Evolutionary conservation across 1,284 basidiomycete genomes (phyloP), one percentile per base, ranked within the genome.

Genomic region (Tremellales sp.): DNA sequence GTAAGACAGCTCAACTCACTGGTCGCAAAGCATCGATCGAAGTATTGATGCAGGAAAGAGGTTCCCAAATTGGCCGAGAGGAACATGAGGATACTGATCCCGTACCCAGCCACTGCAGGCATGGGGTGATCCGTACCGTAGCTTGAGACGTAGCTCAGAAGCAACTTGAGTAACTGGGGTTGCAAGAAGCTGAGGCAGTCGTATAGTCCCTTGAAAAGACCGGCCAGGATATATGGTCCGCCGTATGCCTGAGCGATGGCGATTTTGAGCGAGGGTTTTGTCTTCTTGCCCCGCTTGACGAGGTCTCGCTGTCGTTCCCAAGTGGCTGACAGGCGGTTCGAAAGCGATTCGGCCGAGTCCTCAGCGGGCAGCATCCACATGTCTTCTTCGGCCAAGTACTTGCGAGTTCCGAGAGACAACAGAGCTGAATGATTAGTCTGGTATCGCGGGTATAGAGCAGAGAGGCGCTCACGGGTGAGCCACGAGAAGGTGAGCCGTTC

Each of bases 121-220:
- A 71, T 61, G 12, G 72, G 68, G 23, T 64, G 54, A 43, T 61
- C 61, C 2, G 67, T 66, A 5, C 67, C 67, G 68, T 91, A 93
- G 4, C 76, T 73, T 0, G 86, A 83, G 40, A 96, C 92, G 66
- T 87, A 97, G 12, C 81, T 75, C 27, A 97, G 78, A 7, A 98
- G 78, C 61, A 82, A 79, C 15, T 87, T 82, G 23, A 98, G 80
- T 1, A 97, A 78, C 68, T 96, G 87, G 0, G 94, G 94, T 68
- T 97, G 93, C 2, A 84, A 70, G 73, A 97, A 97, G 0, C 83
- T 82, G 12, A 94, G 75, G 39, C 76, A 74, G 68, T 97, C 93
- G 70, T 93, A 89, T 0, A 81, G 43, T 12, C 87, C 59, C 75
- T 96, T 93, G 46, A 90, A 75, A 19, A 75, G 44, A 31, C 77